phyloP scores from a whole-genome alignment of 805 yeast species.

The Candida suzukii region DNA sequence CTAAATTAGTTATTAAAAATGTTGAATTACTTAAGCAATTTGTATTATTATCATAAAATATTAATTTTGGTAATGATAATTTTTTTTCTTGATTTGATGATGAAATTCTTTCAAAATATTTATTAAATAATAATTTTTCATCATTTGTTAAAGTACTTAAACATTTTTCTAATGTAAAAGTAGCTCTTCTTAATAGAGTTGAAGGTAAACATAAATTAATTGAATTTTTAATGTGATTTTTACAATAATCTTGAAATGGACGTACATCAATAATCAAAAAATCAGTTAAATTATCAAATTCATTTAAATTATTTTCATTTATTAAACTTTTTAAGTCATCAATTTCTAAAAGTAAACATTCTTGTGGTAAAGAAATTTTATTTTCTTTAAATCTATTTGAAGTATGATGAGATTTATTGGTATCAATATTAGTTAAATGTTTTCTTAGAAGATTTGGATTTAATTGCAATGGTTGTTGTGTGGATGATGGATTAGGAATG shows the following conservation, averaged over 20 bases:
- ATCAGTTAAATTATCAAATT: slow-evolving; percentile 19
- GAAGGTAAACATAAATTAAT: slow-evolving; percentile 82
- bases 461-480: neutral
- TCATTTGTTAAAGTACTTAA: slow-evolving; percentile 49
- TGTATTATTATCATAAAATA: slow-evolving; percentile 45
- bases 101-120: slow-evolving; percentile 23
- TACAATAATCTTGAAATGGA: slow-evolving; percentile 68
- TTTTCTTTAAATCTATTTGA: slow-evolving; percentile 15
- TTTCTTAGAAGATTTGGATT: slow-evolving; percentile 7
- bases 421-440: slow-evolving; percentile 9
- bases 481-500: neutral
- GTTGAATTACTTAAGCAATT: slow-evolving; percentile 25
- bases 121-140: slow-evolving; percentile 38
- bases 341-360: slow-evolving; percentile 12
- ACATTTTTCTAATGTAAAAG: slow-evolving; percentile 59
- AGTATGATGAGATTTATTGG: slow-evolving; percentile 5
- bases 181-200: slow-evolving; percentile 72
- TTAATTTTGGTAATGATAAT: slow-evolving; percentile 35
- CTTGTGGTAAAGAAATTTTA: slow-evolving; percentile 15
- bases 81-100: too few relatives aligned
- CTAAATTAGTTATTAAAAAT: slow-evolving; percentile 35
- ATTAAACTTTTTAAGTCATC: slow-evolving; percentile 7
- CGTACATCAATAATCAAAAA: slow-evolving; percentile 67
- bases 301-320: slow-evolving; percentile 8
- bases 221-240: slow-evolving; percentile 50